Conservation (phyloP, 2,329 filamentous ascomycete species). For the Aspergillus neoniger region DNA sequence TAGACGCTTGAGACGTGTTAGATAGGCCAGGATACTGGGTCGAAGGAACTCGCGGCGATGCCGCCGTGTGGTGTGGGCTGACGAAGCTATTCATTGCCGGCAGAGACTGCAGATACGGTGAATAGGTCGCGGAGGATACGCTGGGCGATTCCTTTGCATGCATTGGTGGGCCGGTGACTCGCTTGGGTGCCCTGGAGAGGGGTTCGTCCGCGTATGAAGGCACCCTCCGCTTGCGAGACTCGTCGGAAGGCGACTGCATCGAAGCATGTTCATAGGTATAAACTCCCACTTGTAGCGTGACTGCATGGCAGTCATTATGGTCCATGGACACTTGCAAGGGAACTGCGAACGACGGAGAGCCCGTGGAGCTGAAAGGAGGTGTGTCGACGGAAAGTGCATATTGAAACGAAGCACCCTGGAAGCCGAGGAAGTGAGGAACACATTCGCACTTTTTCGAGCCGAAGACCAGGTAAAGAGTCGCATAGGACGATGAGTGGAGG, state of each 20-base stretch:
- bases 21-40: constrained; percentile 47
- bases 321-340: constrained; percentile 63
- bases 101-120: constrained; percentile 54
- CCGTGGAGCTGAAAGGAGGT: constrained; percentile 64
- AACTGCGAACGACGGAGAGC: constrained; percentile 57
- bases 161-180: constrained; percentile 50
- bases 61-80: constrained; percentile 37
- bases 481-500: constrained; percentile 60
- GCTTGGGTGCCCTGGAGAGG: constrained; percentile 52
- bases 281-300: constrained; percentile 58
- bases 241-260: constrained; percentile 42
- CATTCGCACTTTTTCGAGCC: constrained; percentile 73
- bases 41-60: constrained; percentile 44
- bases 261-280: constrained; percentile 61
- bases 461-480: constrained; percentile 68
- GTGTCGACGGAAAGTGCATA: constrained; percentile 74
- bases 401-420: constrained; percentile 62
- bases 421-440: constrained; percentile 62
- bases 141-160: constrained; percentile 54
- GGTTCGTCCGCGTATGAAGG: constrained; percentile 53
- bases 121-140: constrained; percentile 54
- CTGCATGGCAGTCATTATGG: constrained; percentile 53
- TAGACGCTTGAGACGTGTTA: constrained; percentile 43
- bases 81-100: constrained; percentile 44
- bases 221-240: constrained; percentile 60